phyloP scores from a whole-genome alignment of 176 grass and related monocot species.

The Saccharum spontaneum region DNA sequence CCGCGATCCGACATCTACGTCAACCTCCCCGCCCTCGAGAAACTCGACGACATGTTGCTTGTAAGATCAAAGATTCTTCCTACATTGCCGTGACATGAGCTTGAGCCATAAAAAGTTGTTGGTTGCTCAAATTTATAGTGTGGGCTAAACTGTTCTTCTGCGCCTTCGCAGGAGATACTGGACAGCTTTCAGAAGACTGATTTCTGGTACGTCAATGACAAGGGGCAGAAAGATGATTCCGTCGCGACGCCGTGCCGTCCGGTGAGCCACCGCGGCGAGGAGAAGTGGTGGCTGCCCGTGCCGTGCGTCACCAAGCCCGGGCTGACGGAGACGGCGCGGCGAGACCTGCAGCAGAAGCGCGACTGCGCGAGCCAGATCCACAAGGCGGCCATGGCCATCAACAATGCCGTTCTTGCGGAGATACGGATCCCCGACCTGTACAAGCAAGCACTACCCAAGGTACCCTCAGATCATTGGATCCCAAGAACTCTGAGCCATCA shows the following conservation, averaged over 20 bases:
- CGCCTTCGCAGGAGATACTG: slow-evolving; percentile 57
- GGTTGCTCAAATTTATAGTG: background rate
- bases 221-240: slow-evolving; percentile 33
- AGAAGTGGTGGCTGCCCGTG: slow-evolving; percentile 91
- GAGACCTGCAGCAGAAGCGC: slow-evolving; percentile 66
- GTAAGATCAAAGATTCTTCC: slow-evolving; percentile 36
- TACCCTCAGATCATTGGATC: background rate
- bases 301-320: slow-evolving; percentile 70
- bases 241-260: slow-evolving; percentile 37
- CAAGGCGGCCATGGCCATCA: slow-evolving; percentile 93
- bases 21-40: slow-evolving; percentile 88
- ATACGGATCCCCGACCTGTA: slow-evolving; percentile 71
- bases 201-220: slow-evolving; percentile 86
- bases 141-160: background rate
- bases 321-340: slow-evolving; percentile 56
- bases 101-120: background rate
- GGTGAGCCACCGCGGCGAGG: slow-evolving; percentile 50
- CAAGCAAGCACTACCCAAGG: slow-evolving; percentile 76
- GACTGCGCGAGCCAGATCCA: slow-evolving; percentile 88
- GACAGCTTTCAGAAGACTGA: slow-evolving; percentile 87
- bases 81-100: background rate
- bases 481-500: background rate
- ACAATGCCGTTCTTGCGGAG: slow-evolving; percentile 61
- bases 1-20: slow-evolving; percentile 78
- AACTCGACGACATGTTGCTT: slow-evolving; percentile 85